Base-by-base conservation (phyloP, 1,284 basidiomycete species). In the Xerocomus nothofagi region DNA sequence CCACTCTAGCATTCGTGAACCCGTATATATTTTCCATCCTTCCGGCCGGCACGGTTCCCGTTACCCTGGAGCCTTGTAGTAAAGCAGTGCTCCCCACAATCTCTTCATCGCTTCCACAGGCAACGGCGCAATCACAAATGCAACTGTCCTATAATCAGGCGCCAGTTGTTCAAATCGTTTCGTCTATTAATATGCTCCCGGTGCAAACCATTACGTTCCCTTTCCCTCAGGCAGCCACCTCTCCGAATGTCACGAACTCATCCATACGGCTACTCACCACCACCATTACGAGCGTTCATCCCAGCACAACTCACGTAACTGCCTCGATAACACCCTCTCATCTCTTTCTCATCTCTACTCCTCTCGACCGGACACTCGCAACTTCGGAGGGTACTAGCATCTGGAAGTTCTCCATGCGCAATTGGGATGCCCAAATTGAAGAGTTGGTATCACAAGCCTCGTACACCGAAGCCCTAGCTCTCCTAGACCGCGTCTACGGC, bases 11-110 rank as follows among this genome's bases (percentile, higher is more conserved):
- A 1, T 90, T 85, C 53, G 74, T 89, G 30, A 88, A 86, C 58
- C 94, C 94, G 1, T 96, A 93, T 64, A 78, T 97, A 32, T 81
- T 96, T 62, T 85, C 91, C 1, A 73, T 90, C 11, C 73, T 95
- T 6, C 87, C 92, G 1, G 71, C 86, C 0, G 84, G 84, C 1
- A 75, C 82, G 2, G 74, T 86, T 3, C 75, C 82, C 2, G 56
- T 63, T 2, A 60, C 65, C 1, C 58, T 58, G 32, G 65, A 67
- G 40, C 12, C 6, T 11, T 47, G 46, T 17, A 34, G 60, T 36
- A 45, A 51, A 7, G 32, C 18, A 20, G 59, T 69, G 0, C 51
- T 71, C 7, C 61, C 70, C 9, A 49, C 67, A 23, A 51, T 71
- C 12, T 60, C 69, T 5, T 53, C 50, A 9, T 53, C 49, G 4